A percentile compares a stretch with the other conserved stretches of the same genome.
Conservation (phyloP, 108 stramenopile species). For the Schizochytrium sp. region DNA sequence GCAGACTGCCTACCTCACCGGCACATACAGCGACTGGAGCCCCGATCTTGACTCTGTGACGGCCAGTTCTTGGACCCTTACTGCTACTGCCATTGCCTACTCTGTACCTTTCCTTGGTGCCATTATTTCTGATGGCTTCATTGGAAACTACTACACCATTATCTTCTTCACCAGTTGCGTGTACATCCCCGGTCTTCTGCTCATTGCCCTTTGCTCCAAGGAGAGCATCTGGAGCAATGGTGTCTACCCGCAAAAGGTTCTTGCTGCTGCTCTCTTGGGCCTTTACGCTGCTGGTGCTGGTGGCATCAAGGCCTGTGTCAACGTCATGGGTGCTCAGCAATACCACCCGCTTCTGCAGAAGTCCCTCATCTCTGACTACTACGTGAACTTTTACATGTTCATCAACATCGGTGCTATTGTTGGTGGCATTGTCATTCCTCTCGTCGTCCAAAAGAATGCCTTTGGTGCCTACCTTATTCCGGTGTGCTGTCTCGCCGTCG, state of each 20-base stretch:
- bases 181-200: constrained; percentile 82
- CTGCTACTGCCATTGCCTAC: constrained; percentile 85
- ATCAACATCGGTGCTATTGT: constrained; percentile 87
- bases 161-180: constrained; percentile 76
- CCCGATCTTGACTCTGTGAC: neutral
- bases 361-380: constrained; percentile 82
- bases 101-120: constrained; percentile 86
- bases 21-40: constrained; percentile 32
- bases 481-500: constrained; percentile 78
- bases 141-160: constrained; percentile 85
- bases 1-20: constrained; percentile 59
- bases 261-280: constrained; percentile 76
- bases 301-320: constrained; percentile 84
- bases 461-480: constrained; percentile 83
- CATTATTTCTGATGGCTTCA: constrained; percentile 79
- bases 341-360: constrained; percentile 87
- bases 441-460: constrained; percentile 81
- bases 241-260: constrained; percentile 76
- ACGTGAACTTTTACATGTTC: constrained; percentile 89
- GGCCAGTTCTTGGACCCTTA: constrained; percentile 82
- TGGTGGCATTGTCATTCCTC: constrained; percentile 82
- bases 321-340: constrained; percentile 88
- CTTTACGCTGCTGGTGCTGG: constrained; percentile 88
- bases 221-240: neutral
- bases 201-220: constrained; percentile 79